Percentiles rank a stretch among this genome's conserved stretches.
These are phyloP conservation scores for Plenodomus lindquistii DNA, from an alignment of 2,329 filamentous ascomycete species.

Conservation along the genomic window DNA sequence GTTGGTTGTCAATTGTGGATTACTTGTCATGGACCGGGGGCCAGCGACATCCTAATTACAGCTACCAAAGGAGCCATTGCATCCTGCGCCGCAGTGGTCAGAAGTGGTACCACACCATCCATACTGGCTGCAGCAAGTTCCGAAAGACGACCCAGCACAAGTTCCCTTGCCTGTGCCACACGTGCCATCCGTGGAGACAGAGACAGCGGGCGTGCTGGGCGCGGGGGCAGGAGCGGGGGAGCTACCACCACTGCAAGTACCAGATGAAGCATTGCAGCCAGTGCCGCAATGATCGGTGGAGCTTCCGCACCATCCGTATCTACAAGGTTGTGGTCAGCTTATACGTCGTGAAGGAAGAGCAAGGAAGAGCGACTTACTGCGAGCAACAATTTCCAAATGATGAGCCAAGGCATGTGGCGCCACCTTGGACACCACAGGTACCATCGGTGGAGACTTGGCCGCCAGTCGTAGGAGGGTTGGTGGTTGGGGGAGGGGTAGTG, in stretches of 20 bases:
- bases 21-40: no score
- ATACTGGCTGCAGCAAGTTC: conserved; percentile 51
- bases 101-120: conserved; percentile 46
- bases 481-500: conserved; percentile 9
- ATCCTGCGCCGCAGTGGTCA: conserved; percentile 40
- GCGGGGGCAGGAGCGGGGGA: conserved; percentile 2
- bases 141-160: conserved; percentile 39
- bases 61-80: conserved; percentile 36
- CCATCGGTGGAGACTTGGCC: conserved; percentile 20
- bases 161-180: conserved; percentile 28
- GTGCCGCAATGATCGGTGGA: conserved; percentile 16
- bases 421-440: conserved; percentile 24
- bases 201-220: neutral
- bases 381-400: conserved; percentile 52
- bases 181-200: conserved; percentile 22
- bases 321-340: neutral
- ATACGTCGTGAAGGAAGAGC: neutral
- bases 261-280: conserved; percentile 27
- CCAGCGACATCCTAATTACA: no score
- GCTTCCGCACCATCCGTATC: neutral
- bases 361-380: conserved; percentile 25
- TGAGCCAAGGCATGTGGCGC: conserved; percentile 25
- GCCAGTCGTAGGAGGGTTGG: conserved; percentile 11
- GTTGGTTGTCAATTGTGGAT: no score
- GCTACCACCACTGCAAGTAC: conserved; percentile 20